Percentiles rank a stretch among this genome's conserved stretches.
These are phyloP conservation scores for Epichloe gansuensis DNA, from an alignment of 2,329 filamentous ascomycete species.

Conservation along the genomic window DNA sequence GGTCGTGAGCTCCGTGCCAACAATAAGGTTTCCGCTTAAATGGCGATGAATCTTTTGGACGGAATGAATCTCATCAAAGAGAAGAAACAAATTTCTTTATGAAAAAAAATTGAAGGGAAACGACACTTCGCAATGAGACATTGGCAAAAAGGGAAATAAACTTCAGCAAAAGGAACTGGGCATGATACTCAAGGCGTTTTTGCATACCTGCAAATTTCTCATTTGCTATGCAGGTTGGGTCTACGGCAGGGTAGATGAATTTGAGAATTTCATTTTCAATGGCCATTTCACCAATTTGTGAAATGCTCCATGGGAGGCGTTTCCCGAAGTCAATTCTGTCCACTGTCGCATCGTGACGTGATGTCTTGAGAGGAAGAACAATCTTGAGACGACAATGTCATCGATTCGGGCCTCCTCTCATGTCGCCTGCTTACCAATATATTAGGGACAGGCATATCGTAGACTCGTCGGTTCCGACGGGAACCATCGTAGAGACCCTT, in stretches of 20 bases:
- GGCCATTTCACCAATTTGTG: constrained; percentile 60
- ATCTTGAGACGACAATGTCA: not conserved
- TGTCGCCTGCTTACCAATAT: not conserved
- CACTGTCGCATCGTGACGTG: constrained; percentile 3
- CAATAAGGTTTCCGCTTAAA: constrained; percentile 50
- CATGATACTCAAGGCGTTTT: constrained; percentile 25
- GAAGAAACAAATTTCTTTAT: not conserved
- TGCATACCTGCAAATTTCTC: constrained; percentile 9
- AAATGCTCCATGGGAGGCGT: constrained; percentile 65
- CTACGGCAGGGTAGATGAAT: constrained; percentile 29
- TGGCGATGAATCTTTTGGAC: constrained; percentile 1
- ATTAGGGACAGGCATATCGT: constrained; percentile 4
- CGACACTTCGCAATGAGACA: constrained; percentile 11
- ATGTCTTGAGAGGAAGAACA: not conserved
- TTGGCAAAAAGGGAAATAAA: constrained; percentile 11
- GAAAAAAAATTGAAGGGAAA: constrained; percentile 9
- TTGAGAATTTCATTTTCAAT: constrained; percentile 44
- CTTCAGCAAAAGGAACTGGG: constrained; percentile 7
- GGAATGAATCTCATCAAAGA: not conserved
- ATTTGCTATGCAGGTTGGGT: constrained; percentile 14
- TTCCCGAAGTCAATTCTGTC: constrained; percentile 47
- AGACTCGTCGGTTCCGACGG: constrained; percentile 4
- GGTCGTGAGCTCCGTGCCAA: constrained; percentile 67
- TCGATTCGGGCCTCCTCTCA: not conserved
- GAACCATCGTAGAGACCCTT: not conserved